These are phyloP conservation scores for Neolecta irregularis DNA, from an alignment of 1,139 yeast species.

Conservation along the genomic window DNA sequence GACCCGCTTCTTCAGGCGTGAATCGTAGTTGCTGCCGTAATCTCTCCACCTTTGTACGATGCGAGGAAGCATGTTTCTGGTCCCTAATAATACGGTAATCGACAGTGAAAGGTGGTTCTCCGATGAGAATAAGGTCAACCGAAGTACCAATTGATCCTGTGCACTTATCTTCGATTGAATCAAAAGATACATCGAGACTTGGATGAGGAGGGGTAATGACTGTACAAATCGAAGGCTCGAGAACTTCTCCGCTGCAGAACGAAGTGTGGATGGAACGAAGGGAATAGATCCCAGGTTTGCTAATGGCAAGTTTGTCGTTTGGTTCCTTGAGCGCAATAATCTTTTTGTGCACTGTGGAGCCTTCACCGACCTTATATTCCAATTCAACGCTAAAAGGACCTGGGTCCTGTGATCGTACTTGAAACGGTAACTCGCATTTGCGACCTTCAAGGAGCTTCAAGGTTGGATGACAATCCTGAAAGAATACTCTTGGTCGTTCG, in stretches of 20 bases:
- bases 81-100: constrained; percentile 38
- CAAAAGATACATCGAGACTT: constrained; percentile 29
- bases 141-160: constrained; percentile 82
- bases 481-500: constrained; percentile 39
- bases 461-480: constrained; percentile 25
- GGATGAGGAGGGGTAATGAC: constrained; percentile 37
- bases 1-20: constrained; percentile 69
- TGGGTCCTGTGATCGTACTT: constrained; percentile 19
- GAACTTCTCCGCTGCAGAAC: constrained; percentile 49
- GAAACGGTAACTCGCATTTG: no score
- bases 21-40: constrained; percentile 43
- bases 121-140: constrained; percentile 50
- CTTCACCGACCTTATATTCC: constrained; percentile 4
- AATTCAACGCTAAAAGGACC: constrained; percentile 23
- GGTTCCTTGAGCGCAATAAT: constrained; percentile 6
- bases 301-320: constrained; percentile 18
- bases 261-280: constrained; percentile 39
- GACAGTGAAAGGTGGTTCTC: constrained; percentile 68
- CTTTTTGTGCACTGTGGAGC: no score
- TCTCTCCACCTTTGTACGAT: constrained; percentile 19
- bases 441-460: no score
- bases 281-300: constrained; percentile 38
- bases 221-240: constrained; percentile 32
- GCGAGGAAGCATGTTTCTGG: constrained; percentile 18
- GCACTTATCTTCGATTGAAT: constrained; percentile 60